Evolutionary conservation across 192 early-diverging fungal species (phyloP), one percentile per base, ranked within the genome.

Genomic region (Linnemannia elongata): DNA sequence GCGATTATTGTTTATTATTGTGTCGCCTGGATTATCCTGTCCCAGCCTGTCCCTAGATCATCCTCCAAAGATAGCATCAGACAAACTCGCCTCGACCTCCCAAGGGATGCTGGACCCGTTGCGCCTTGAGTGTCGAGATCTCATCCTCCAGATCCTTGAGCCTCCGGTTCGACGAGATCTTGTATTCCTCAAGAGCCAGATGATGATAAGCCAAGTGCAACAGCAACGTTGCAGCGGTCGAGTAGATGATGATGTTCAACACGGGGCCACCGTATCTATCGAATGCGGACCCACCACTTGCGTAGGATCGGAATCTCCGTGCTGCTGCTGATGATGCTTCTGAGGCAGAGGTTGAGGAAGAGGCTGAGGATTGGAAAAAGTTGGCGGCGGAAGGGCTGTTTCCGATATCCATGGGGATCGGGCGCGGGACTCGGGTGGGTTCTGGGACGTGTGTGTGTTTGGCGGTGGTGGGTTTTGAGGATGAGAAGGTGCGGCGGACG

Each of bases 11-110:
- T 27, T 27, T 60, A 27, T 60, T 60, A 27, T 60, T 60, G 24
- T 12, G n/a, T 27, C 8, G 8, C 8, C 17, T 60, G n/a, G 9
- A 24, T 2, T 27, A 24, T 27, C n/a, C n/a, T 60, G 22, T 60
- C 9, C n/a, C 7, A n/a, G 55, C 27, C 55, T 0, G 17, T 30
- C 8, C 30, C 60, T 8, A 1, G n/a, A 13, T 1, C 2, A 74
- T 12, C n/a, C 72, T 6, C 38, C 38, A 39, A 39, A 39, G 38
- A 39, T 3, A 6, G 6, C 15, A n/a, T 66, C 72, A 87, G 18
- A 87, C 57, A 81, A 87, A 87, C 80, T 87, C 85, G 41, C 76
- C 74, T 35, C 85, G 85, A 55, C 85, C 85, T 42, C 85, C 85
- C 6, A 78, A 12, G 15, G 85, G 44, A 49, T 87, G 85, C 36